Evolutionary conservation across 2,329 filamentous ascomycete species (phyloP), one percentile per base, ranked within the genome.

Genomic region (Tolypocladium sp.): DNA sequence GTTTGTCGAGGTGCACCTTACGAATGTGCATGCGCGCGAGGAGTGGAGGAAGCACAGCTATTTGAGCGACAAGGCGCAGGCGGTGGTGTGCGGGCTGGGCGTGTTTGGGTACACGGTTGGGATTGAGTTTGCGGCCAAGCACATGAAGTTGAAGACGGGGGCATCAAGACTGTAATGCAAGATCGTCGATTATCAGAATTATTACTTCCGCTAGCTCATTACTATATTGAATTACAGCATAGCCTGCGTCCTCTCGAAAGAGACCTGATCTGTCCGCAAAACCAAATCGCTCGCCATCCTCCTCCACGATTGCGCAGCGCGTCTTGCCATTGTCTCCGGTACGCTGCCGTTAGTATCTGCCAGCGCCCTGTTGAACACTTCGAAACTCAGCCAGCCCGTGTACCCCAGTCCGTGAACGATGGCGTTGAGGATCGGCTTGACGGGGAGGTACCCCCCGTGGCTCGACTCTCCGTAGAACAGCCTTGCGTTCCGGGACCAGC

Each of bases 1-100:
- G 0, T 92, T 92, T 66, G 77, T 92, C 54, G 90, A 93, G 74
- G 72, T 91, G n/a, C 89, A 92, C 70, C 81, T 92, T 40, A 86
- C 79, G 58, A 92, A 92, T 70, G 82, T 92, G 2, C 88, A 92
- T 71, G 81, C 83, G 37, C 73, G 90, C 10, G 90, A 92, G 74
- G 67, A 77, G 1, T 92, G 83, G 66, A 78, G 89, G 57, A 81
- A 85, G 64, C 84, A 88, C 63, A 90, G 86, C 63, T 91, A 88
- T 67, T 76, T 92, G 63, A 85, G 82, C 64, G 89, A 92, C 70
- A 92, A 91, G 76, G 89, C 89, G 0, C 81, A 82, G 33, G 89
- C 85, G 0, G 85, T 92, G 10, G 85, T 93, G 59, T 87, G 85
- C 92, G 69, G 86, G 85, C 0, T 92, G 69, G 86, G 86, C 0